Base-by-base conservation (phyloP, 1,284 basidiomycete genomes). In the Cutaneotrichosporon daszewskae region DNA sequence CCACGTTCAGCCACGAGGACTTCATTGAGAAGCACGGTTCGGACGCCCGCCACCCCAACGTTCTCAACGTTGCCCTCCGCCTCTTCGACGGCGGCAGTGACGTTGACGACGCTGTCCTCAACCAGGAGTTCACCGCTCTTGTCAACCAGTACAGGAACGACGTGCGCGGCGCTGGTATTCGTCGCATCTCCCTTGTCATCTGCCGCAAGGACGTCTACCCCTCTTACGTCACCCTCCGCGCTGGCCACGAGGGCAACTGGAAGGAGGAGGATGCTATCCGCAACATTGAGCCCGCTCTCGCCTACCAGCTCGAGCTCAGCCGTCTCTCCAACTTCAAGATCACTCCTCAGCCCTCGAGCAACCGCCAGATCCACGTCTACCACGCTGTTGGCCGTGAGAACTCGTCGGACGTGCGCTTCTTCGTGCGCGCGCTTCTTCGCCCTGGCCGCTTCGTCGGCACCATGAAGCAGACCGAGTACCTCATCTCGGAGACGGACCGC, bases 231-330 rank as follows among this genome's bases (percentile, higher is more conserved):
- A 98, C 95, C 35, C 75, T 97, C 34, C 86, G 95, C 51, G 63
- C 65, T 28, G 77, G 79, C 60, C 75, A 66, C 42, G 71, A 81
- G 37, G 84, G 81, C 20, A 68, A 69, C 14, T 99, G 95, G 95
- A 79, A 77, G 50, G 95, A 98, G 77, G 90, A 97, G 71, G 82
- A 89, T 66, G 84, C 91, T 11, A 95, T 99, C 67, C 85, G 94
- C 70, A 96, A 98, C 76, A 91, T 97, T 54, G 95, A 99, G 69
- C 95, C 95, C 22, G 95, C 95, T 28, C 78, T 98, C 38, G 95
- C 95, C 27, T 98, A 91, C 81, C 95, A 98, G 75, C 80, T 99
- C 40, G 95, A 99, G 72, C 83, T 99, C 45, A 86, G 85, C 70
- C 87, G 95, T 40, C 78, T 99, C 53, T 94, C 91, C 32, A 87